These are phyloP conservation scores for Circinella umbellata DNA, from an alignment of 371 early-diverging fungal species.

Conservation along the genomic window DNA sequence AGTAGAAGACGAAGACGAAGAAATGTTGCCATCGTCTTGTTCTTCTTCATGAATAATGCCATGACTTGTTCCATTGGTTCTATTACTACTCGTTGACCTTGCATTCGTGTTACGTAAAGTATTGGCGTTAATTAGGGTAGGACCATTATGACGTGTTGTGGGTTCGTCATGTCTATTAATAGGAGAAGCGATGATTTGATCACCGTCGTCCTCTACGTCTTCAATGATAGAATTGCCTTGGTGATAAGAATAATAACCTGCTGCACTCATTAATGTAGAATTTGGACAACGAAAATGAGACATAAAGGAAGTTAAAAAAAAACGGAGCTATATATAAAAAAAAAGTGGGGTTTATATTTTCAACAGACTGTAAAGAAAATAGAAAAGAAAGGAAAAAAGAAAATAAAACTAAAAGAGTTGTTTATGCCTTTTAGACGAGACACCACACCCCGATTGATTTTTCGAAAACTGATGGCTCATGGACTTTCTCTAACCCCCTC, in stretches of 20 bases:
- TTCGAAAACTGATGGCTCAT: no score
- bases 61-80: not conserved
- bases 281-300: conserved; percentile 39
- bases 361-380: no score
- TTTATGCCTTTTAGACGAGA: no score
- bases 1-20: conserved; percentile 18
- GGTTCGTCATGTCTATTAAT: not conserved
- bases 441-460: no score
- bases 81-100: not conserved
- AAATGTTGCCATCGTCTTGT: conserved; percentile 12
- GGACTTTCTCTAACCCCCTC: no score
- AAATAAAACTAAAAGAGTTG: no score
- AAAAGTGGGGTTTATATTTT: no score
- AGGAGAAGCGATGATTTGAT: not conserved
- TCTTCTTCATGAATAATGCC: conserved; percentile 14
- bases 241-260: conserved; percentile 29
- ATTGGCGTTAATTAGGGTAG: not conserved
- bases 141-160: not conserved
- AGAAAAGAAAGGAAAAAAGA: no score
- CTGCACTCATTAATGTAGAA: conserved; percentile 32
- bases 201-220: conserved; percentile 16
- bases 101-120: not conserved
- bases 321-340: no score
- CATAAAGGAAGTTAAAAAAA: conserved; percentile 18
- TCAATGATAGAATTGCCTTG: conserved; percentile 20